Percentiles rank a stretch among this genome's conserved stretches.
Evolutionary conservation across 768 basidiomycete genomes (phyloP).

Genomic region (Amanita rubescens): DNA sequence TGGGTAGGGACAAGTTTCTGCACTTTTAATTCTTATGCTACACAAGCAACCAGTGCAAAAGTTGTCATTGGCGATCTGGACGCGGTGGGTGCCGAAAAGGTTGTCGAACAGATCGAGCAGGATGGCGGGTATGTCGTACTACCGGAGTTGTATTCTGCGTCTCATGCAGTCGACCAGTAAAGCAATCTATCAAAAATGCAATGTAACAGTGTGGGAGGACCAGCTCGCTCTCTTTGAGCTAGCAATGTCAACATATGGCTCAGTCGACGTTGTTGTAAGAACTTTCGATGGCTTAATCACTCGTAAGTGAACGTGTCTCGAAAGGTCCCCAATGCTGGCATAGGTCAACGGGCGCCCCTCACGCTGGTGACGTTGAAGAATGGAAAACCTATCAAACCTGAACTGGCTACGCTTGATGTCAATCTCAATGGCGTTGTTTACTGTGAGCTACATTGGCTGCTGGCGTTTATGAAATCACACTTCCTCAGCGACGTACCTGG

Average conservation of each 20-base stretch:
- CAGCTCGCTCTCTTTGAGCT: constrained; percentile 44
- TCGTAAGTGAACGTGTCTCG: neutral
- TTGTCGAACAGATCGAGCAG: constrained; percentile 31
- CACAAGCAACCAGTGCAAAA: constrained; percentile 32
- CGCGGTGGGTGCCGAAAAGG: constrained; percentile 28
- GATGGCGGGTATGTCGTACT: constrained; percentile 34
- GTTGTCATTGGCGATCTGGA: constrained; percentile 49
- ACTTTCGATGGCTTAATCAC: neutral
- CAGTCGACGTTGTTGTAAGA: constrained; percentile 48
- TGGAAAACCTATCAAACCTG: constrained; percentile 39
- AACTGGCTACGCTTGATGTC: constrained; percentile 37
- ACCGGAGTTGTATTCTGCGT: neutral
- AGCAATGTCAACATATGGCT: constrained; percentile 36
- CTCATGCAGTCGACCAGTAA: constrained; percentile 22
- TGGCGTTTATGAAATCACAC: neutral
- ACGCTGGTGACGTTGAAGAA: constrained; percentile 22
- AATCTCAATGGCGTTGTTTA: constrained; percentile 43
- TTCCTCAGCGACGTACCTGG: constrained; percentile 38
- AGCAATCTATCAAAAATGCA: constrained; percentile 35
- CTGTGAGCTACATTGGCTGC: constrained; percentile 25
- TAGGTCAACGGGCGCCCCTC: constrained; percentile 29
- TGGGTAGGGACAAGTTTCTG: constrained; percentile 31
- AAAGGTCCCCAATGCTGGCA: constrained; percentile 45
- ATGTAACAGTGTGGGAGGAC: constrained; percentile 50
- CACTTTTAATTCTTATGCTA: neutral